Evolutionary conservation across 345 rosid species (phyloP), one percentile per base, ranked within the genome.

Genomic region (Linum lewisii): DNA sequence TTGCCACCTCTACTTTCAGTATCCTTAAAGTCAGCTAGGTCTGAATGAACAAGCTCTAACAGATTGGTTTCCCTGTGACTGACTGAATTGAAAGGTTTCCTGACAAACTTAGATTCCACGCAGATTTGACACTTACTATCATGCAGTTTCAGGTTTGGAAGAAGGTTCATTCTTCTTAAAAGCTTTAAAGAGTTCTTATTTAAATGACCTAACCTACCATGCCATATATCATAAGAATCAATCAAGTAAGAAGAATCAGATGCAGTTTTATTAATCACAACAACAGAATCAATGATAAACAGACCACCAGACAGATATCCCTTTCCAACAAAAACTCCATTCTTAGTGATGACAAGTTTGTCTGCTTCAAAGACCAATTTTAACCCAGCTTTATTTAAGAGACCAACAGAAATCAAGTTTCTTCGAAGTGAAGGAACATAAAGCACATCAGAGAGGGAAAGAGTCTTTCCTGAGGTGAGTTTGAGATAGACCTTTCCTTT

Each of bases 181-280:
- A n/a, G n/a, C 34, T 29, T 29, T 19, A 54, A n/a, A 19, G 24
- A 42, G 9, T 21, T 18, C 6, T 4, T 2, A 62, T 16, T 24
- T 44, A 56, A 38, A 24, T 64, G 51, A n/a, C 51, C 13, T 58
- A 29, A 57, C 26, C 21, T 44, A 24, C 56, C 57, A 58, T 65
- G 45, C 23, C 36, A 57, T 24, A 57, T 0, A 47, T 65, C 50
- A 45, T 2, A 13, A 5, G 36, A 50, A 4, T 65, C 23, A 65
- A 58, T 7, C 29, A 65, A 65, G 19, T 32, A 65, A 65, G 50
- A 2, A 58, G 22, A 29, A 58, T 49, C 50, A 20, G 57, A 47
- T 44, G n/a, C 19, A 66, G 15, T 32, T 22, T 42, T 24, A 58
- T 29, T 49, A 1, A 58, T 58, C 0, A 7, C 3, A 6, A 26